Percentiles rank a stretch among this genome's conserved stretches.
phyloP scores from a whole-genome alignment of 2,329 filamentous ascomycete species.

The Curvularia lunata region DNA sequence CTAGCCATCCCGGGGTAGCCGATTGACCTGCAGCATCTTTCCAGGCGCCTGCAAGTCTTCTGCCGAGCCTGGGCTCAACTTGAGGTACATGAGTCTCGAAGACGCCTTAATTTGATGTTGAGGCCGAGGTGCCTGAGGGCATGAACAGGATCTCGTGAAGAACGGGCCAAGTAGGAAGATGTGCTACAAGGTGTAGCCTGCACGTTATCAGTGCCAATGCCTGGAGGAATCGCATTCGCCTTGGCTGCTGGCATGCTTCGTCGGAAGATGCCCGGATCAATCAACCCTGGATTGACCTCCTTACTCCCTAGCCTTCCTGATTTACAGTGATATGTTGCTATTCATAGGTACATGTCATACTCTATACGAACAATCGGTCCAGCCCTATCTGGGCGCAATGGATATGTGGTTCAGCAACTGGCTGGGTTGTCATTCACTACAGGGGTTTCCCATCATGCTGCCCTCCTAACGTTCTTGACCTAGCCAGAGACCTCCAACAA shows the following conservation, averaged over 20 bases:
- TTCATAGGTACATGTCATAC: background rate
- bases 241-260: background rate
- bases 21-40: slow-evolving; percentile 12
- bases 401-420: background rate
- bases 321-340: background rate
- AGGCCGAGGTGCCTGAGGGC: slow-evolving; percentile 1
- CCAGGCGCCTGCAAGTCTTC: slow-evolving; percentile 13
- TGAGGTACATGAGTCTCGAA: slow-evolving; percentile 12
- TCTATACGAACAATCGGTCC: background rate
- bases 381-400: background rate
- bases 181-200: slow-evolving; percentile 14
- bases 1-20: background rate
- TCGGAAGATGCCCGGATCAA: background rate
- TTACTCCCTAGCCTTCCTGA: background rate
- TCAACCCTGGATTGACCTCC: background rate
- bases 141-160: slow-evolving; percentile 3
- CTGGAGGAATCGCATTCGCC: background rate
- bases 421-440: background rate
- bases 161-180: slow-evolving; percentile 4
- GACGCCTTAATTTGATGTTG: slow-evolving; percentile 15
- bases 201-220: background rate
- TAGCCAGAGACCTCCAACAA: background rate
- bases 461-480: background rate
- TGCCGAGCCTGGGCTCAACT: slow-evolving; percentile 15
- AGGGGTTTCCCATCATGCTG: background rate